A percentile compares a stretch with the other conserved stretches of the same genome.
Evolutionary conservation across 352 stramenopile species (phyloP).

Genomic region (Stramenopiles sp.): DNA sequence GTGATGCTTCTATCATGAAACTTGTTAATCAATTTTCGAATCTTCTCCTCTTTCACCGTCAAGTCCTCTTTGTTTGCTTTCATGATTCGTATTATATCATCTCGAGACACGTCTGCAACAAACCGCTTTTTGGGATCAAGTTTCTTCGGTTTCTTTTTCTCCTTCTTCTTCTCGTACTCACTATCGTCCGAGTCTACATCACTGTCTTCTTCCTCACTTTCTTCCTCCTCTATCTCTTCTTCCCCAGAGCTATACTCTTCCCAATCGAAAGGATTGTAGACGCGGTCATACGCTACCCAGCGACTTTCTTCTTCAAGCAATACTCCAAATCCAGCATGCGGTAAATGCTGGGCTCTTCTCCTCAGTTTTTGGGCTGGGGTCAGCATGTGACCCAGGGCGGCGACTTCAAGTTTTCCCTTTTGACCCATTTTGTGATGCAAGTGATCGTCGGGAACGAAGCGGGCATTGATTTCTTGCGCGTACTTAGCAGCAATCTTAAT

Average conservation of each 20-base stretch:
- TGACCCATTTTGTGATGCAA: not conserved
- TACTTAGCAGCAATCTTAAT: not conserved
- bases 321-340: not conserved
- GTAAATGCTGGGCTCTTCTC: not conserved
- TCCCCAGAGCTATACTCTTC: slow-evolving; percentile 2
- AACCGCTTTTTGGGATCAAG: not conserved
- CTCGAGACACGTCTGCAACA: not conserved
- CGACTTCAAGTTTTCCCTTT: not conserved
- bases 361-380: not conserved
- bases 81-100: not conserved
- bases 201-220: not conserved
- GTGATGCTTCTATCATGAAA: not conserved
- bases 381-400: not conserved
- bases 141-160: not conserved
- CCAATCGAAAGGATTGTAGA: slow-evolving; percentile 1
- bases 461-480: not conserved
- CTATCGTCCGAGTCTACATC: not conserved
- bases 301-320: not conserved
- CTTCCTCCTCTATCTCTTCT: not conserved
- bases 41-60: not conserved
- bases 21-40: not conserved
- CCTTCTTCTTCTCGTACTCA: not conserved
- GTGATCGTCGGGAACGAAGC: not conserved
- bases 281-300: not conserved
- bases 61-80: not conserved